Evolutionary conservation across 345 rosid species (phyloP).

Genomic region (Eucalyptus cloeziana): DNA sequence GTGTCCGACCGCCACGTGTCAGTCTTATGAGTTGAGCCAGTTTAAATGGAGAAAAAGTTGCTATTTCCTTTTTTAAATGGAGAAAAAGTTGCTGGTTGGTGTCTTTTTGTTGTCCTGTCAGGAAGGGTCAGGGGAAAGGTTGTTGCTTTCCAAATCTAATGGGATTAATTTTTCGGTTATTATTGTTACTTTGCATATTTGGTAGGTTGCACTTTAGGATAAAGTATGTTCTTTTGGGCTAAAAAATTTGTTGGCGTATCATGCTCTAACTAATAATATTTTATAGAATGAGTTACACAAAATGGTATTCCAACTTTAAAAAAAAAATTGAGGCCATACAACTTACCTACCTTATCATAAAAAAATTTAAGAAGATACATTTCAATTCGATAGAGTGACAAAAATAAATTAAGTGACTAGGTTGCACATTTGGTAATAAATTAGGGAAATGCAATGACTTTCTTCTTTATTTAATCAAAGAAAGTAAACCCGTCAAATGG

Average conservation of each 20-base stretch:
- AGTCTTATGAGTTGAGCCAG: neutral
- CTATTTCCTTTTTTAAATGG: neutral
- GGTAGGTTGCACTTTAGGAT: neutral
- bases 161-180: neutral
- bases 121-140: neutral
- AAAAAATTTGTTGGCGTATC: neutral
- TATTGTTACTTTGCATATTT: neutral
- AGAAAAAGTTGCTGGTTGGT: neutral
- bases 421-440: no score
- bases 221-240: neutral
- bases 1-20: neutral
- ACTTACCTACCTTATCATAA: no score
- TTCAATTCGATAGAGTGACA: no score
- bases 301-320: no score
- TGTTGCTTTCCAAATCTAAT: neutral
- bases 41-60: neutral
- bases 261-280: no score
- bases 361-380: no score
- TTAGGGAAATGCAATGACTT: no score
- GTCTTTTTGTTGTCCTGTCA: neutral
- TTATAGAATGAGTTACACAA: no score
- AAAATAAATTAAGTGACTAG: no score
- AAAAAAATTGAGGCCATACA: no score
- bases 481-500: no score
- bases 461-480: no score